These are phyloP conservation scores for Solanum aculeatissimum DNA, from an alignment of 305 asterid species.

Conservation along the genomic window DNA sequence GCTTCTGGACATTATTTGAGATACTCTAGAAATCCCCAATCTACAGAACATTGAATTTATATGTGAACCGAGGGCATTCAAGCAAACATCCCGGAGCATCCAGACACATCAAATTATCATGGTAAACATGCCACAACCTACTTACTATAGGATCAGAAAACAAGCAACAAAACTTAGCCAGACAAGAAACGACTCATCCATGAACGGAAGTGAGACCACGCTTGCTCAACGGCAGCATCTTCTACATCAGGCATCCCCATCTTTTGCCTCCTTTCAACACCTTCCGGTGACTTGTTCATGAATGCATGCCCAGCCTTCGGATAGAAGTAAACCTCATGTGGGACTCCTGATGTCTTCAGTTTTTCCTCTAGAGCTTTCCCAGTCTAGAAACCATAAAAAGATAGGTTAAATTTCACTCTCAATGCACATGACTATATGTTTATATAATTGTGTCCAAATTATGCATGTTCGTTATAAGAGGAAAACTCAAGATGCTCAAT, in stretches of 20 bases:
- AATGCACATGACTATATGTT: neutral
- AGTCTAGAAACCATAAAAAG: constrained; percentile 33
- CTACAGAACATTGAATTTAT: neutral
- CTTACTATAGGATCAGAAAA: neutral
- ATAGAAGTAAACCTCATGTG: constrained; percentile 70
- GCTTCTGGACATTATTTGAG: neutral
- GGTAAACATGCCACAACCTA: neutral
- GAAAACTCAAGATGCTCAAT: neutral
- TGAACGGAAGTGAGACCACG: constrained; percentile 71
- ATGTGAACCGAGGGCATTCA: neutral
- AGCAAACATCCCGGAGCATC: neutral
- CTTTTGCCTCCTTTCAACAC: constrained; percentile 49
- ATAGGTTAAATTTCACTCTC: neutral
- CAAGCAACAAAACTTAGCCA: constrained; percentile 10
- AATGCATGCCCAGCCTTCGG: constrained; percentile 82
- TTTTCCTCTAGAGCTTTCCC: constrained; percentile 76
- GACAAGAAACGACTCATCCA: constrained; percentile 76
- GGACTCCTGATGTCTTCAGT: constrained; percentile 66
- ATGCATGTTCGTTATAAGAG: neutral
- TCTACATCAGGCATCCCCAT: constrained; percentile 77
- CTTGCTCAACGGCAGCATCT: constrained; percentile 61
- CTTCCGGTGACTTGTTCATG: constrained; percentile 79
- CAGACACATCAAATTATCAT: neutral
- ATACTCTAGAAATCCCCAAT: neutral
- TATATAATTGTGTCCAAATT: neutral